These are phyloP conservation scores for Hysterangium stoloniferum DNA, from an alignment of 768 basidiomycete species.

Conservation along the genomic window DNA sequence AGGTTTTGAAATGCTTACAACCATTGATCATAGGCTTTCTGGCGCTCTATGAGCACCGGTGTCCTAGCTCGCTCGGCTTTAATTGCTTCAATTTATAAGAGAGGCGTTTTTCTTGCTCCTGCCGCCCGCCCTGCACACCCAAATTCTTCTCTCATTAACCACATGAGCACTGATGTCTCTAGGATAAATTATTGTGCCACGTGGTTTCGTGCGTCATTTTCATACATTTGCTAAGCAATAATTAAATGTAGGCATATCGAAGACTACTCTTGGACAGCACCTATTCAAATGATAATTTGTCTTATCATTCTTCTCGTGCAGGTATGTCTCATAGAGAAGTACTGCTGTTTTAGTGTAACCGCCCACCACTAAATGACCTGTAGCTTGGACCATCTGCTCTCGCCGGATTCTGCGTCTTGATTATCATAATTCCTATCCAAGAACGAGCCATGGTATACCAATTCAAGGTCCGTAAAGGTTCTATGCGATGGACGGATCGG, in stretches of 20 bases:
- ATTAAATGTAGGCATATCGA: neutral
- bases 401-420: conserved; percentile 61
- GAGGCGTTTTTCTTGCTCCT: conserved; percentile 56
- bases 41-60: conserved; percentile 60
- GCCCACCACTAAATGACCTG: conserved; percentile 6
- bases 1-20: conserved; percentile 20
- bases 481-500: conserved; percentile 56
- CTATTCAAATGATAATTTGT: conserved; percentile 55
- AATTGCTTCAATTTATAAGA: conserved; percentile 63
- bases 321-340: conserved; percentile 27
- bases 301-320: conserved; percentile 52
- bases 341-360: neutral
- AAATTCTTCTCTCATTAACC: conserved; percentile 53
- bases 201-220: conserved; percentile 25
- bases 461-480: conserved; percentile 42
- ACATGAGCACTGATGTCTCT: conserved; percentile 61
- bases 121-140: conserved; percentile 56
- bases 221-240: no score
- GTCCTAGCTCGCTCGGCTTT: conserved; percentile 58
- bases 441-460: conserved; percentile 54
- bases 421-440: conserved; percentile 55
- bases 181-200: conserved; percentile 55
- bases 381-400: conserved; percentile 65
- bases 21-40: conserved; percentile 54
- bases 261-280: conserved; percentile 45